A percentile compares a stretch with the other conserved stretches of the same genome.
These are phyloP conservation scores for Fraxinus xanthoxyloides DNA, from an alignment of 305 asterid species.

Conservation along the genomic window DNA sequence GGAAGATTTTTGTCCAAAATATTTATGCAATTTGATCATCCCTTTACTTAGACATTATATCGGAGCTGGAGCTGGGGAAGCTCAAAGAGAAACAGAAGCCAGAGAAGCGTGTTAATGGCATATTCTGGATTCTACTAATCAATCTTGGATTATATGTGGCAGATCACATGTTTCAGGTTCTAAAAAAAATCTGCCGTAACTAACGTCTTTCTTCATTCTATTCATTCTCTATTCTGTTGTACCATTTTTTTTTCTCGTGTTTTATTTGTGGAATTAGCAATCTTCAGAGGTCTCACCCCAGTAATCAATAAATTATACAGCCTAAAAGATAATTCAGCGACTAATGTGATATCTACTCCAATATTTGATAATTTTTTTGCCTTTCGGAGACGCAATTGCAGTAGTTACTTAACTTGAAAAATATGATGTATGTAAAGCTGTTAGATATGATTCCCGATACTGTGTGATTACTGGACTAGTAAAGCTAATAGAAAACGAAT, in stretches of 20 bases:
- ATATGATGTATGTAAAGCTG: neutral
- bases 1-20: slow-evolving; percentile 11
- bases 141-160: slow-evolving; percentile 77
- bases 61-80: slow-evolving; percentile 84
- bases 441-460: neutral
- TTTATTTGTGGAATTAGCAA: neutral
- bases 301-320: neutral
- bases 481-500: neutral
- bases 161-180: slow-evolving; percentile 86
- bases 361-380: neutral
- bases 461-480: neutral
- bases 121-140: slow-evolving; percentile 85
- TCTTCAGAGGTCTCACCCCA: neutral
- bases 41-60: slow-evolving; percentile 60
- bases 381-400: neutral
- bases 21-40: slow-evolving; percentile 37
- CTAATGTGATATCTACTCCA: neutral
- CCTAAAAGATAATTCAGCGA: neutral
- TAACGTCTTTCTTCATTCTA: neutral
- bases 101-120: slow-evolving; percentile 73
- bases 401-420: neutral
- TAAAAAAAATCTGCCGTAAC: neutral
- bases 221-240: neutral
- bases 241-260: neutral
- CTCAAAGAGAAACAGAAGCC: slow-evolving; percentile 49